Conservation (phyloP, 495 filamentous ascomycete genomes). For the Podospora pseudopauciseta region DNA sequence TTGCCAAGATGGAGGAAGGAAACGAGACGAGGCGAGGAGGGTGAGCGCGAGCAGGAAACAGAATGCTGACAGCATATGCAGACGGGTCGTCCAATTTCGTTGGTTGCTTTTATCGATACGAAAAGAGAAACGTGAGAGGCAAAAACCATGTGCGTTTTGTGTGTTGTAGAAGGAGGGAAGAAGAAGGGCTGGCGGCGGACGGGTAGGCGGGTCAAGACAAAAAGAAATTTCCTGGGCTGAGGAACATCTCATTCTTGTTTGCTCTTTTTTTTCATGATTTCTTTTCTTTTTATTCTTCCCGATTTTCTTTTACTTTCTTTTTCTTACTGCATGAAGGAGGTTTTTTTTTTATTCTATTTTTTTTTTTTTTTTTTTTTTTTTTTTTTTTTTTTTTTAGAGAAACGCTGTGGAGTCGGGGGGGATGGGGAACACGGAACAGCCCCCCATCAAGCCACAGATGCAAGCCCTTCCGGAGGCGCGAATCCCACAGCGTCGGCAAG, state of each 20-base stretch:
- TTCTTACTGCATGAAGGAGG: neutral
- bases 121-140: neutral
- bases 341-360: neutral
- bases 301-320: neutral
- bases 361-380: neutral
- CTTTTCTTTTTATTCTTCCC: neutral
- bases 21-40: neutral
- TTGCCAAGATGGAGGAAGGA: neutral
- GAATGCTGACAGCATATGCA: conserved; percentile 5
- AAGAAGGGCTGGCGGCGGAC: neutral
- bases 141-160: neutral
- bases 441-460: conserved; percentile 3
- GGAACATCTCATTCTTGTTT: neutral
- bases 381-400: neutral
- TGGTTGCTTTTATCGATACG: neutral
- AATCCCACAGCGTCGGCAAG: neutral
- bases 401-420: neutral
- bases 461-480: neutral
- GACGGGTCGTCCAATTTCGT: neutral
- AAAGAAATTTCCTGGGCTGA: neutral
- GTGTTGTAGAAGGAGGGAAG: neutral
- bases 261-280: neutral
- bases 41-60: neutral
- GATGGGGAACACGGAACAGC: neutral
- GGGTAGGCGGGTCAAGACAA: neutral